Percentiles rank a stretch among this genome's conserved stretches.
Conservation (phyloP, 2,329 filamentous ascomycete genomes). For the Colletotrichum karsti region DNA sequence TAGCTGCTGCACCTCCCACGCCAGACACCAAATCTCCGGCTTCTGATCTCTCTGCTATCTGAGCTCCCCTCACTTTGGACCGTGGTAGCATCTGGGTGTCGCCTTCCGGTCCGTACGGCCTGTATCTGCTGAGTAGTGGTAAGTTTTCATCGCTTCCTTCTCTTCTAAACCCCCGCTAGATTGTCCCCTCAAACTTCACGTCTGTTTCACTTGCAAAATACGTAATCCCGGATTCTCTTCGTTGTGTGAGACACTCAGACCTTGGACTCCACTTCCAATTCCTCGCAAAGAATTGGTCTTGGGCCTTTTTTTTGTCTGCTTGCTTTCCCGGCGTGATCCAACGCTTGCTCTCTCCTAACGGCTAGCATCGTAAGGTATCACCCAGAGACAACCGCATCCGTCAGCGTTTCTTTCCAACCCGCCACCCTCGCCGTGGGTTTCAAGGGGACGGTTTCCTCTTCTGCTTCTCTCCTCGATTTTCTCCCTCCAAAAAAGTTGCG, state of each 20-base stretch:
- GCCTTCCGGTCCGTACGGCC: not conserved
- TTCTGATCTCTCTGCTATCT: conserved; percentile 18
- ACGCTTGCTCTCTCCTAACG: not conserved
- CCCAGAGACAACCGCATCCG: conserved; percentile 22
- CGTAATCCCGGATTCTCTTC: conserved; percentile 18
- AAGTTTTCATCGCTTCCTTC: not conserved
- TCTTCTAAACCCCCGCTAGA: not conserved
- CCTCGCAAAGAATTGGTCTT: conserved; percentile 12
- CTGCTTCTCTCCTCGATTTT: not conserved
- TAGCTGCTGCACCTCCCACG: conserved; percentile 18
- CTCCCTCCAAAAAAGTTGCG: not conserved
- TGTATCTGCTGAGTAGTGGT: not conserved
- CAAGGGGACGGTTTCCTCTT: conserved; percentile 12
- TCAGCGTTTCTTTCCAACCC: conserved; percentile 11
- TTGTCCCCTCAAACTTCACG: conserved; percentile 3
- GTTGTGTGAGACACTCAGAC: conserved; percentile 22
- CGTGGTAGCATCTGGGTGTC: not conserved
- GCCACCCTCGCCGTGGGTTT: conserved; percentile 11
- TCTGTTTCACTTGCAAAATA: conserved; percentile 19
- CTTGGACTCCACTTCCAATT: conserved; percentile 20
- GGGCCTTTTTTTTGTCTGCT: not conserved
- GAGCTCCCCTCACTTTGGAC: conserved; percentile 6
- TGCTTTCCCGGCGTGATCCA: not conserved
- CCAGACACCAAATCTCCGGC: conserved; percentile 3
- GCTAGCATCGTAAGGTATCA: conserved; percentile 18